Conservation (phyloP, 768 basidiomycete species). For the Pleurotus pulmonarius region DNA sequence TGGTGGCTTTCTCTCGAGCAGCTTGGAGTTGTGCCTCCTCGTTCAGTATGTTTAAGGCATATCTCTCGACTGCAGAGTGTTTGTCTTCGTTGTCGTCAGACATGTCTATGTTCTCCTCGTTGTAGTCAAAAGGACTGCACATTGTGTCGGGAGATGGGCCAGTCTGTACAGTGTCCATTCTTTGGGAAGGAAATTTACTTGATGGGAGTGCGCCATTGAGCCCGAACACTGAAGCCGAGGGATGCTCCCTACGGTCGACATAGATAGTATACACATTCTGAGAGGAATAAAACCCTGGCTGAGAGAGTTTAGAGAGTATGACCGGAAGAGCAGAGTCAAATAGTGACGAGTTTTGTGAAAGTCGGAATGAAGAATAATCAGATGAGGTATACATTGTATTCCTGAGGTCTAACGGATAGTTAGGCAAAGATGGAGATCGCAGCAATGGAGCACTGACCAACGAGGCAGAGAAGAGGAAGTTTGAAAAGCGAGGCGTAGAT, state of each 20-base stretch:
- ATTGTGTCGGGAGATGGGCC: too few relatives aligned
- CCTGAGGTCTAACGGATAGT: conserved; percentile 1
- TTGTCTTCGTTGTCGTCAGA: too few relatives aligned
- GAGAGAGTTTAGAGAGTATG: not conserved
- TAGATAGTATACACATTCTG: conserved; percentile 13
- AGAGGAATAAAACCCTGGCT: not conserved
- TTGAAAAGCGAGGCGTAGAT: conserved; percentile 35
- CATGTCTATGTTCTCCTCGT: too few relatives aligned
- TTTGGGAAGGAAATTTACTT: too few relatives aligned
- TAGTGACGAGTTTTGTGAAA: not conserved
- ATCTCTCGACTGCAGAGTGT: too few relatives aligned
- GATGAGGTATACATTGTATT: not conserved
- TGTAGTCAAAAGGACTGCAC: too few relatives aligned
- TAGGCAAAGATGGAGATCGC: not conserved
- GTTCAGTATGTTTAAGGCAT: conserved; percentile 3
- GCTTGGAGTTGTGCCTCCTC: conserved; percentile 10
- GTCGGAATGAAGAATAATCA: not conserved
- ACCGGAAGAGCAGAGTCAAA: not conserved
- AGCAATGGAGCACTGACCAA: conserved; percentile 42
- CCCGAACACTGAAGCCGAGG: too few relatives aligned
- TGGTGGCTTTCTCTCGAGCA: conserved; percentile 1
- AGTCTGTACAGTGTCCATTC: too few relatives aligned
- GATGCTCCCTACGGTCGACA: too few relatives aligned
- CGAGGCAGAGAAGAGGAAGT: conserved; percentile 57
- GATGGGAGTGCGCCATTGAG: too few relatives aligned